phyloP scores from a whole-genome alignment of 192 early-diverging fungal genomes.

The Coemansia furcata region DNA sequence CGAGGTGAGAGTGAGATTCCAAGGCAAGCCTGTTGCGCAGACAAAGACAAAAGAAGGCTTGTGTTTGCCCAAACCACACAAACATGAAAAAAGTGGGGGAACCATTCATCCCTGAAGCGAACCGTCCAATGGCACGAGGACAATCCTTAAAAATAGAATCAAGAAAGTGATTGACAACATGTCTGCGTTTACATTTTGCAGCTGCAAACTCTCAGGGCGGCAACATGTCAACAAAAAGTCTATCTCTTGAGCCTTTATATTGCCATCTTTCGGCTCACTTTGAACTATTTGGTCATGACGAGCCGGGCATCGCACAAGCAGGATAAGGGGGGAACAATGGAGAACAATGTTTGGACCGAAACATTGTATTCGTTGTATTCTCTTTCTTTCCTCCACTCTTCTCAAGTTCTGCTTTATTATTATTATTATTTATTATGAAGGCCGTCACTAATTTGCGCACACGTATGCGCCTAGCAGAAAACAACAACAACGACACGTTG shows the following conservation, averaged over 20 bases:
- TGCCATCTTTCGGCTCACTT: too few relatives aligned
- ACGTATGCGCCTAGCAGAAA: constrained; percentile 26
- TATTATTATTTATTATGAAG: constrained; percentile 20
- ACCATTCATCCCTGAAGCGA: constrained; percentile 3
- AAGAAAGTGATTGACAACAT: not conserved
- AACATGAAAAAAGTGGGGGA: constrained; percentile 6
- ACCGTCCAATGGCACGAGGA: not conserved
- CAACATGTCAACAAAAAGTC: not conserved
- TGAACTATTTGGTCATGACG: too few relatives aligned
- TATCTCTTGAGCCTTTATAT: not conserved
- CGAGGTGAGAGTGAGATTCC: not conserved
- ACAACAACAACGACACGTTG: not conserved
- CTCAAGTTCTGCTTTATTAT: not conserved
- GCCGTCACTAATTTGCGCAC: constrained; percentile 36
- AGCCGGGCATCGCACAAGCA: not conserved
- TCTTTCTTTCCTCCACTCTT: not conserved
- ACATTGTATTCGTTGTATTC: not conserved
- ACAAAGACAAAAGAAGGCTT: constrained; percentile 4
- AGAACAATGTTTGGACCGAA: not conserved
- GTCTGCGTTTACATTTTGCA: not conserved
- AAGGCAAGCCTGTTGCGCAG: not conserved
- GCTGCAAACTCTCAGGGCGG: not conserved
- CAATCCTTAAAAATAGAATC: not conserved
- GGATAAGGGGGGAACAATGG: not conserved
- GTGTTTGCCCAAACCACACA: not conserved